These are phyloP conservation scores for Centella asiatica DNA, from an alignment of 129 eudicot genomes.

Conservation along the genomic window DNA sequence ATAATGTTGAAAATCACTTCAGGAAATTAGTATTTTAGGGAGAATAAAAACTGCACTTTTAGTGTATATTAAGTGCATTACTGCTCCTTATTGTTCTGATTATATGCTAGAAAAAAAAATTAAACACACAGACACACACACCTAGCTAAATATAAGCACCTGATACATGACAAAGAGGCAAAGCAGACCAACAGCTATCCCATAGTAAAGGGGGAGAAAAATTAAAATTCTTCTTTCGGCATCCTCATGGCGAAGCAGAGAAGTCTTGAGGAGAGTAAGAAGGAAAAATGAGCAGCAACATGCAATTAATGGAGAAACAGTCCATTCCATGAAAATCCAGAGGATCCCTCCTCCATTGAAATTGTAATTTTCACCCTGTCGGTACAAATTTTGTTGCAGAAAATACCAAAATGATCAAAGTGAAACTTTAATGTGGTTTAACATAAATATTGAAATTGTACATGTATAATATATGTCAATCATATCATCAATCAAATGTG, in stretches of 20 bases:
- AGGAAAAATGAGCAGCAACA: constrained; percentile 10
- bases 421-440: background rate
- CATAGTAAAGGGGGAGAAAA: constrained; percentile 16
- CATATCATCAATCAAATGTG: background rate
- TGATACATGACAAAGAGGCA: constrained; percentile 18
- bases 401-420: background rate
- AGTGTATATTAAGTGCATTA: no score
- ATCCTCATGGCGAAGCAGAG: constrained; percentile 14
- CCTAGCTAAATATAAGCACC: background rate
- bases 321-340: constrained; percentile 18
- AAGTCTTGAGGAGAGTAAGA: constrained; percentile 1
- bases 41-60: no score
- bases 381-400: background rate
- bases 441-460: no score
- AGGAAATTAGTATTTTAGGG: no score
- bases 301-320: constrained; percentile 10
- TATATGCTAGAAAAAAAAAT: no score
- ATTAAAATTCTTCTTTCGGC: constrained; percentile 7
- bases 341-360: constrained; percentile 13
- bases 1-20: no score
- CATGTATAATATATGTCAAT: background rate
- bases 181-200: constrained; percentile 10
- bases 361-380: constrained; percentile 13
- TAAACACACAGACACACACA: no score
- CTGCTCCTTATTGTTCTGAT: no score